phyloP scores from a whole-genome alignment of 2,329 filamentous ascomycete genomes.

The Fusarium nanum region DNA sequence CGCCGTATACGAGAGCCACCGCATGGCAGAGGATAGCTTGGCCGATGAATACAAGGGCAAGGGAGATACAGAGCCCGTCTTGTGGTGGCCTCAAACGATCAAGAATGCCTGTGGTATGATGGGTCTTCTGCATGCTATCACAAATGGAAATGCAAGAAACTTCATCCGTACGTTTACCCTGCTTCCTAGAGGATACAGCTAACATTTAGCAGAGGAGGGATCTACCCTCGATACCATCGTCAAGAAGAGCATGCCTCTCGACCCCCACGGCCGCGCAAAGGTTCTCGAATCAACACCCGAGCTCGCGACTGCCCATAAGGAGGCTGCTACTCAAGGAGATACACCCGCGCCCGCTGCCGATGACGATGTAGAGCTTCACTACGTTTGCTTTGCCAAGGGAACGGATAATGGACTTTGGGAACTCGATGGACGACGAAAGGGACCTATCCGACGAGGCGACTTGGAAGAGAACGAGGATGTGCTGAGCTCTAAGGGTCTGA shows the following conservation, averaged over 20 bases:
- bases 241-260: conserved; percentile 74
- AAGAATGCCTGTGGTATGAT: conserved; percentile 93
- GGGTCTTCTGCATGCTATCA: conserved; percentile 83
- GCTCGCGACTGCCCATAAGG: conserved; percentile 81
- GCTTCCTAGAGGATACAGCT: background rate
- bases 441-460: conserved; percentile 66
- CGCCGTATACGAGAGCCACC: conserved; percentile 80
- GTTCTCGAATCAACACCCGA: conserved; percentile 81
- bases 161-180: conserved; percentile 63
- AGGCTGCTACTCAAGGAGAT: conserved; percentile 81
- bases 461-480: conserved; percentile 74
- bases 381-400: conserved; percentile 91
- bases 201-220: conserved; percentile 52
- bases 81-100: conserved; percentile 97
- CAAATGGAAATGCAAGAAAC: conserved; percentile 77
- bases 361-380: conserved; percentile 92
- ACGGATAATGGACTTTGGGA: conserved; percentile 72
- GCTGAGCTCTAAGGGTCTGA: conserved; percentile 78
- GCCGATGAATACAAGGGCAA: conserved; percentile 72
- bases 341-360: conserved; percentile 81
- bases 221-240: conserved; percentile 75
- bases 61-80: conserved; percentile 77
- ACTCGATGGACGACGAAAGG: conserved; percentile 69
- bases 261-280: conserved; percentile 72
- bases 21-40: conserved; percentile 76